Evolutionary conservation across 1,284 basidiomycete species (phyloP), one percentile per base, ranked within the genome.

Genomic region (Chalciporus sp.): DNA sequence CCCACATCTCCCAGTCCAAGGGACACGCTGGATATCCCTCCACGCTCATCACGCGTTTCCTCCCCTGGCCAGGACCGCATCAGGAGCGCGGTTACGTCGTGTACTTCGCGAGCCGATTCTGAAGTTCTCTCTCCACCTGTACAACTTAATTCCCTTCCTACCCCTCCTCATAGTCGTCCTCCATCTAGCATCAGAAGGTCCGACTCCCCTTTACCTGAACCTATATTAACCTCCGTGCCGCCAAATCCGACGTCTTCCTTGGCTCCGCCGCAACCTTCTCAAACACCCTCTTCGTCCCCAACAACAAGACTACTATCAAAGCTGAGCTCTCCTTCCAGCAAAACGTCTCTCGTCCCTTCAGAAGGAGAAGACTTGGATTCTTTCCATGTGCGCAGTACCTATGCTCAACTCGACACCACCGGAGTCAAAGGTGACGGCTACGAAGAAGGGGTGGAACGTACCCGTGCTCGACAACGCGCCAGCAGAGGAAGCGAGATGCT

Each of bases 371-470:
- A 95, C 61, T 71, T 84, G 49, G 94, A 95, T 69, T 83, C 90
- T 14, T 94, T 90, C 66, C 87, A 93, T 71, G 89, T 96, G 10
- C 83, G 94, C 35, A 90, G 84, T 51, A 95, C 92, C 0, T 96
- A 97, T 66, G 94, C 94, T 0, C 82, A 91, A 56, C 79, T 97
- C 14, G 92, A 96, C 43, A 73, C 81, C 9, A 82, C 82, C 45
- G 94, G 94, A 19, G 94, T 97, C 28, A 90, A 86, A 65, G 94
- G 94, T 3, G 94, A 97, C 69, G 94, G 94, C 0, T 93, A 88
- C 73, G 89, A 90, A 61, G 93, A 95, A 61, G 94, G 94, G 35
- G 80, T 94, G 14, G 94, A 97, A 74, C 84, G 93, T 40, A 97
- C 94, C n/a, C 82, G 94, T 53, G 93, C 93, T n/a, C 83, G 90